Percentiles rank a stretch among this genome's conserved stretches.
phyloP scores from a whole-genome alignment of 208 protist species.

The Herpetomonas tarakana region DNA sequence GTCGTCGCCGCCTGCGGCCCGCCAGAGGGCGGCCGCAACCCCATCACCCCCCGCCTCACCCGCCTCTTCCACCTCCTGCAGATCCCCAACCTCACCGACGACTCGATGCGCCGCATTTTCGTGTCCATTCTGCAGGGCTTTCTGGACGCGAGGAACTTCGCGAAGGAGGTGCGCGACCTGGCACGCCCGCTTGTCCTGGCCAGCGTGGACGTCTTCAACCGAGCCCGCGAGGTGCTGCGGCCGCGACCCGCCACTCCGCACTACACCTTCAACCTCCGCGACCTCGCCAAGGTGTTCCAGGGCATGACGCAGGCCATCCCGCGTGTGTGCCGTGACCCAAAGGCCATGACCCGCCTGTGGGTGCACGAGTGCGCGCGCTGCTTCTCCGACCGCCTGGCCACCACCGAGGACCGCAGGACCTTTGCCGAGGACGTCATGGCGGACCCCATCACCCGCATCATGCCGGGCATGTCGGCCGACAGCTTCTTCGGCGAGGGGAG shows the following conservation, averaged over 20 bases:
- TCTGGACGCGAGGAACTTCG: constrained; percentile 84
- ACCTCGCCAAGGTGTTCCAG: constrained; percentile 96
- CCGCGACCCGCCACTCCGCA: constrained; percentile 96
- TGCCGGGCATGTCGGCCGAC: constrained; percentile 56
- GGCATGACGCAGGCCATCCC: constrained; percentile 92
- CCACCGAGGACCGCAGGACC: constrained; percentile 85
- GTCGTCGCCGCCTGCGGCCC: constrained; percentile 95
- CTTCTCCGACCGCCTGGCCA: constrained; percentile 97
- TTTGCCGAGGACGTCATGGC: constrained; percentile 93
- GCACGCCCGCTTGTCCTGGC: constrained; percentile 73
- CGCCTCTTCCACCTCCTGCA: constrained; percentile 95
- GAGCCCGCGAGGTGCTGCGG: constrained; percentile 86
- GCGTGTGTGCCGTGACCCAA: constrained; percentile 63
- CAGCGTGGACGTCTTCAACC: constrained; percentile 92
- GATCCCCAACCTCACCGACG: constrained; percentile 91
- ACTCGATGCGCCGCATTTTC: constrained; percentile 96
- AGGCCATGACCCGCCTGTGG: constrained; percentile 90
- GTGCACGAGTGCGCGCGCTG: constrained; percentile 95
- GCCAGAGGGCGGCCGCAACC: constrained; percentile 95
- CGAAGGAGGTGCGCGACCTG: constrained; percentile 71
- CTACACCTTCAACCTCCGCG: constrained; percentile 99
- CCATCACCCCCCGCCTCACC: constrained; percentile 91
- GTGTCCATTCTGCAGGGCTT: constrained; percentile 91
- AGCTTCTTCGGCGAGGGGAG: constrained; percentile 47
- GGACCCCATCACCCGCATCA: constrained; percentile 67